Conservation (phyloP, 2,329 filamentous ascomycete genomes). For the Colletotrichum graminicola region DNA sequence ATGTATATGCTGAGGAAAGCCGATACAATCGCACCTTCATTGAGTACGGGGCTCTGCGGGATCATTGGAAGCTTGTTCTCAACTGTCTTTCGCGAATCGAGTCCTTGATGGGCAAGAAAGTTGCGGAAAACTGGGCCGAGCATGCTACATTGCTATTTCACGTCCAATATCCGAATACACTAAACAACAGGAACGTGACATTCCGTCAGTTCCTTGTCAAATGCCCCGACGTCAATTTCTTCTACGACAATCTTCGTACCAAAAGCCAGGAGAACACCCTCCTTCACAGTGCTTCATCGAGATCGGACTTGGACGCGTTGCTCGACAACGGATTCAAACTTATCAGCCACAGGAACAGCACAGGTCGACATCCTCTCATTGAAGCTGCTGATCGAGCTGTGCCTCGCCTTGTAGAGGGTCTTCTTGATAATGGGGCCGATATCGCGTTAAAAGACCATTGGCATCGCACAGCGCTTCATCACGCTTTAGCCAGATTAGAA, state of each 20-base stretch:
- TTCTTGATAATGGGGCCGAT: not conserved
- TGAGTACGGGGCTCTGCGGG: not conserved
- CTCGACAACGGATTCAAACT: not conserved
- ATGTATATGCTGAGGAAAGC: fast-evolving
- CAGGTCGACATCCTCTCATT: not conserved
- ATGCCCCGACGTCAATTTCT: not conserved
- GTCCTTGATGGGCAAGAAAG: fast-evolving
- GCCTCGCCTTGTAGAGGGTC: not conserved
- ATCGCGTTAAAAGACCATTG: not conserved
- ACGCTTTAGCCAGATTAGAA: not conserved
- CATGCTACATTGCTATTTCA: not conserved
- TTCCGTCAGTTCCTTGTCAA: not conserved
- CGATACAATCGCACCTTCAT: not conserved
- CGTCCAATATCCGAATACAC: fast-evolving
- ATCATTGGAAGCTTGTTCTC: constrained; percentile 2
- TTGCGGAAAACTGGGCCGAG: not conserved
- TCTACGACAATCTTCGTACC: not conserved
- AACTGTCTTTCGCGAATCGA: not conserved
- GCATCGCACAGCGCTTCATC: not conserved
- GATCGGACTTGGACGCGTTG: not conserved
- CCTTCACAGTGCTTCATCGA: not conserved
- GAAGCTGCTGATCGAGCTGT: fast-evolving
- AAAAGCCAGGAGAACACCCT: not conserved
- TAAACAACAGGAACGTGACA: fast-evolving
- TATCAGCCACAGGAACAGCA: not conserved